Evolutionary conservation across 2,329 filamentous ascomycete species (phyloP).

Genomic region (Venturia pyrina): DNA sequence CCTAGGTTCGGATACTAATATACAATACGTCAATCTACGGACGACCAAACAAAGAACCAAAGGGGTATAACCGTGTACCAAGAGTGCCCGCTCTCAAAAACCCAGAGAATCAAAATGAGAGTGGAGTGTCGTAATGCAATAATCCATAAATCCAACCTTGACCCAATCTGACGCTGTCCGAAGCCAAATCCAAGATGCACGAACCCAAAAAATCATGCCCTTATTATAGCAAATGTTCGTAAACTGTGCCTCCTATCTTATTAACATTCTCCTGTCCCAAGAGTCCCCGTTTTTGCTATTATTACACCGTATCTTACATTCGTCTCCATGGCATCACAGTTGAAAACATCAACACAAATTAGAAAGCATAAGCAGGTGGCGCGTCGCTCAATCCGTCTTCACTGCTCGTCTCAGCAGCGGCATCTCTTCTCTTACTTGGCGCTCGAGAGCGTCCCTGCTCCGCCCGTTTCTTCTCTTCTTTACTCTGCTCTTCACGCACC

Average conservation of each 20-base stretch:
- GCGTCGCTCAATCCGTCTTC: slow-evolving; percentile 1
- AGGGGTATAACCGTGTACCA: neutral
- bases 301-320: neutral
- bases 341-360: neutral
- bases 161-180: neutral
- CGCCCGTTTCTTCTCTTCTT: slow-evolving; percentile 12
- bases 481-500: slow-evolving; percentile 73
- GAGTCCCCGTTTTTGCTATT: neutral
- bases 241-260: neutral
- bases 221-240: neutral
- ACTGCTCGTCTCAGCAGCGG: slow-evolving; percentile 2
- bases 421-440: neutral
- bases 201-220: neutral
- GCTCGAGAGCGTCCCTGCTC: neutral
- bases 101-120: neutral
- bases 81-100: neutral
- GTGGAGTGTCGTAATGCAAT: neutral
- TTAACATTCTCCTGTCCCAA: neutral
- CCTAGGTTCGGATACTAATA: neutral
- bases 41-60: neutral
- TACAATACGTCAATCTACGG: neutral
- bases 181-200: neutral
- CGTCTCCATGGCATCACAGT: neutral
- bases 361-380: slow-evolving; percentile 11
- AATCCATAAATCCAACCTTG: neutral